Conservation (phyloP, 2,329 filamentous ascomycete species). For the Trichoderma breve region DNA sequence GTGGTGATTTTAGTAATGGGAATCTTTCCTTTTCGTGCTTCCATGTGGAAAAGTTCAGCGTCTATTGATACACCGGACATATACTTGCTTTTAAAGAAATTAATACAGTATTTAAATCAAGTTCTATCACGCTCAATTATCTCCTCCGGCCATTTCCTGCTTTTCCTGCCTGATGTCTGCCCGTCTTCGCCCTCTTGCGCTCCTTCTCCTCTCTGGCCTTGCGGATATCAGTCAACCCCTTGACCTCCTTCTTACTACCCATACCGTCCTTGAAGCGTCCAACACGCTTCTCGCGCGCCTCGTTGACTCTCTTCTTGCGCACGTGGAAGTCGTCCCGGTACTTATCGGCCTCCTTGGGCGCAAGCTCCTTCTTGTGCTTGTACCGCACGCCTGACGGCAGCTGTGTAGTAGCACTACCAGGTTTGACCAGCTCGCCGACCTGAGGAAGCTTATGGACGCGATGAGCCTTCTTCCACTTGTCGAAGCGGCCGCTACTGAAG, state of each 20-base stretch:
- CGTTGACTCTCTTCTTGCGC: slow-evolving; percentile 84
- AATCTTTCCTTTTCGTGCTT: not conserved
- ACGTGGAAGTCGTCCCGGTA: slow-evolving; percentile 86
- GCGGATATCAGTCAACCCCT: slow-evolving; percentile 77
- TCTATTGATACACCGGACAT: not conserved
- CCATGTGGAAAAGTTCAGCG: not conserved
- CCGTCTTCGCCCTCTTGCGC: slow-evolving; percentile 81
- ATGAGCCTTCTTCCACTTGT: slow-evolving; percentile 86
- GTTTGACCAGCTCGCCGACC: slow-evolving; percentile 75
- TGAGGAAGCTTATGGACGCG: slow-evolving; percentile 74
- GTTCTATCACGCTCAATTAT: not conserved
- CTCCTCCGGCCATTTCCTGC: not conserved
- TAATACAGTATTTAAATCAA: not conserved
- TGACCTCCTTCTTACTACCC: slow-evolving; percentile 75
- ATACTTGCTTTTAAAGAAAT: not conserved
- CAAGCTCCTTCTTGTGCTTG: slow-evolving; percentile 82
- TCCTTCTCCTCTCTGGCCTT: slow-evolving; percentile 78
- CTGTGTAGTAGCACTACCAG: slow-evolving; percentile 25
- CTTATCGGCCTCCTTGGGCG: slow-evolving; percentile 91
- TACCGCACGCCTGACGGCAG: slow-evolving; percentile 53
- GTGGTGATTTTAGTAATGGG: not conserved
- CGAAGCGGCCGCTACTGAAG: slow-evolving; percentile 91
- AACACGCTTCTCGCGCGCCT: slow-evolving; percentile 80
- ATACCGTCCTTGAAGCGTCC: slow-evolving; percentile 70
- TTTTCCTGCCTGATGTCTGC: slow-evolving; percentile 62